A percentile compares a stretch with the other conserved stretches of the same genome.
These are phyloP conservation scores for Penicillium chermesinum DNA, from an alignment of 495 filamentous ascomycete genomes.

Conservation along the genomic window DNA sequence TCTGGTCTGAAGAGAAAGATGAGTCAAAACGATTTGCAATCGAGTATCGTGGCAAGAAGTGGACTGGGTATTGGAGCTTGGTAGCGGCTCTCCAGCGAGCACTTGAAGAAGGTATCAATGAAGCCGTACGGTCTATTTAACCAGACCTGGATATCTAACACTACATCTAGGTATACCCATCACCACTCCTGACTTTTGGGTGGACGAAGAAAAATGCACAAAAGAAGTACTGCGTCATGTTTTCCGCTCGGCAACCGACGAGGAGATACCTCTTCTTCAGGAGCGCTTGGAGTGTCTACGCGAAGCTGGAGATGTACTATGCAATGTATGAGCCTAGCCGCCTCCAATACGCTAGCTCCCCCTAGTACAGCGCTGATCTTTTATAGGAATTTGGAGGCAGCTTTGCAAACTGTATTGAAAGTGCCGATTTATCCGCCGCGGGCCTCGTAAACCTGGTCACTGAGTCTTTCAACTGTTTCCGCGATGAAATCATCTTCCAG, in stretches of 20 bases:
- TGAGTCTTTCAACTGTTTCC: constrained; percentile 77
- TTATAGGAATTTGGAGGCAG: constrained; percentile 70
- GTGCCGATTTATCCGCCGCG: constrained; percentile 74
- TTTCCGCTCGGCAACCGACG: constrained; percentile 80
- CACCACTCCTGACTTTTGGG: constrained; percentile 83
- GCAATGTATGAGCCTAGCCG: constrained; percentile 76
- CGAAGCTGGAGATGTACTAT: constrained; percentile 79
- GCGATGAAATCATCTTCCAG: constrained; percentile 71
- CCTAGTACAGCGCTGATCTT: no score
- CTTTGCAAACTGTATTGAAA: constrained; percentile 67
- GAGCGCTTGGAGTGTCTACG: constrained; percentile 75
- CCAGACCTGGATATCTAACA: background rate
- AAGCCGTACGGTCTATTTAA: background rate
- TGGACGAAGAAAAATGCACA: constrained; percentile 68
- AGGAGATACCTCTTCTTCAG: constrained; percentile 78
- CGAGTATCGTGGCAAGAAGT: constrained; percentile 70
- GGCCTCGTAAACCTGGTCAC: constrained; percentile 77
- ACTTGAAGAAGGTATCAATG: constrained; percentile 70
- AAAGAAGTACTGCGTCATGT: constrained; percentile 68
- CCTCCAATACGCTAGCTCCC: no score
- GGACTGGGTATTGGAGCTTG: constrained; percentile 95
- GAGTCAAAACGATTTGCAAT: constrained; percentile 68
- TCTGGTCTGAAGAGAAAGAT: constrained; percentile 70
- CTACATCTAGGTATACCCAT: constrained; percentile 68
- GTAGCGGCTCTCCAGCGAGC: constrained; percentile 82